Evolutionary conservation across 345 rosid genomes (phyloP), one percentile per base, ranked within the genome.

Genomic region (Atalantia buxifolia): DNA sequence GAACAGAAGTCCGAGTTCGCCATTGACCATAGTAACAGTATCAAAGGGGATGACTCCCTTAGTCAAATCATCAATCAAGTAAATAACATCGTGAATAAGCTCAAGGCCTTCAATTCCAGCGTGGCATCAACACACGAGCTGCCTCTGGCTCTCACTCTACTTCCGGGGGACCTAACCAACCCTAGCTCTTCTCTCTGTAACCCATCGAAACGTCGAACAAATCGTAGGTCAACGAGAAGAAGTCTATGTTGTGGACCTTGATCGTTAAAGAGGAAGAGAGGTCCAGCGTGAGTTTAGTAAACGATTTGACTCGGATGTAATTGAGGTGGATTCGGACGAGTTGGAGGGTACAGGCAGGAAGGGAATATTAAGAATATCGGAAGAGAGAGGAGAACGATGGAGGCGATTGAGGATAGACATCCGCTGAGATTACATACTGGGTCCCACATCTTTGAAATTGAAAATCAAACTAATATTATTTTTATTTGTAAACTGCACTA

Each of bases 151-250:
- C 88, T 85, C 59, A 95, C 71, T 55, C 74, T 80, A 28, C 90
- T 95, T 16, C 97, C 95, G 2, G 31, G 50, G 16, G 97, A 89
- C 21, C 69, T 85, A 19, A 87, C 94, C 56, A 88, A 30, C 78
- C 97, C 98, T 66, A 95, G 83, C 87, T 90, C 88, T 80, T 90
- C 87, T 92, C 98, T 81, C 95, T 76, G 80, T 93, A 95, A 71
- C 98, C 95, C 66, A 95, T 83, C 45, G 92, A 88, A 24, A 90
- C 93, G 22, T 65, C 76, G 9, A 95, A 90, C 31, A 91, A 84
- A 28, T 89, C 83, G 77, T 91, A 91, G 36, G 87, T 83, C 1
- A 95, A 82, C 7, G 97, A 89, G 86, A 89, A 89, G 85, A 89
- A 84, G 66, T 95, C 95, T 6, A 83, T 79, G 78, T 93, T 95